These are phyloP conservation scores for Skeletonema tropicum DNA, from an alignment of 108 stramenopile species.

Conservation along the genomic window DNA sequence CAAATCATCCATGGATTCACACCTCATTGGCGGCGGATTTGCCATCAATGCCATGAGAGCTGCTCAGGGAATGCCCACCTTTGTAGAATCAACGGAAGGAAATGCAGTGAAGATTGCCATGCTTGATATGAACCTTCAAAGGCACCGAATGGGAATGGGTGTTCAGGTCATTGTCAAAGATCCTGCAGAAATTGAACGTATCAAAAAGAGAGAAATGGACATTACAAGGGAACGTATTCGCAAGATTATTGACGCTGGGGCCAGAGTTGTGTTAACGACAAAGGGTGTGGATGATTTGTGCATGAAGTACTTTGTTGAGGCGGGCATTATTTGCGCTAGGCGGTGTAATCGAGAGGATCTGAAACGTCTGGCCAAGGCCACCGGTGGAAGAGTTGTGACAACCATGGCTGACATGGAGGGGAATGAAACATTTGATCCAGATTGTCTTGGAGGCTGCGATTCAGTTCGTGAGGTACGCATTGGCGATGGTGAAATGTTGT, in stretches of 20 bases:
- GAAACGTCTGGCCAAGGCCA: slow-evolving; percentile 97
- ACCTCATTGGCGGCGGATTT: slow-evolving; percentile 94
- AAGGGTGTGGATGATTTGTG: slow-evolving; percentile 99
- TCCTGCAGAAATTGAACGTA: slow-evolving; percentile 92
- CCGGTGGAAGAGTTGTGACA: slow-evolving; percentile 93
- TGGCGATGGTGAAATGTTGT: slow-evolving; percentile 98
- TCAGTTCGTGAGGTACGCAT: slow-evolving; percentile 94
- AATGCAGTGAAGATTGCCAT: slow-evolving; percentile 92
- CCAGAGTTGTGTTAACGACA: slow-evolving; percentile 97
- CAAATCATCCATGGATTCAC: slow-evolving; percentile 91
- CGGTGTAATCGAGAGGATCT: slow-evolving; percentile 97
- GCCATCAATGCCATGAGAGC: slow-evolving; percentile 95
- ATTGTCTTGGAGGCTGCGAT: slow-evolving; percentile 88
- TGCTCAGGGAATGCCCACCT: slow-evolving; percentile 97
- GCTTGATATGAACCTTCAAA: slow-evolving; percentile 98
- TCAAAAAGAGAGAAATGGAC: slow-evolving; percentile 98
- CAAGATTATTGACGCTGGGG: slow-evolving; percentile 96
- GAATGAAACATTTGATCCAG: slow-evolving; percentile 94
- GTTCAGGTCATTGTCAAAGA: slow-evolving; percentile 93
- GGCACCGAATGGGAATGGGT: slow-evolving; percentile 99
- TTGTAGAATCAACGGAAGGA: slow-evolving; percentile 55
- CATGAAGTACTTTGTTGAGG: slow-evolving; percentile 99
- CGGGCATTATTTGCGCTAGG: slow-evolving; percentile 94
- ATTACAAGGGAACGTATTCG: slow-evolving; percentile 99
- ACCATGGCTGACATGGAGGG: slow-evolving; percentile 99